Evolutionary conservation across 2,329 filamentous ascomycete genomes (phyloP), one percentile per base, ranked within the genome.

Genomic region (Colletotrichum navitas): DNA sequence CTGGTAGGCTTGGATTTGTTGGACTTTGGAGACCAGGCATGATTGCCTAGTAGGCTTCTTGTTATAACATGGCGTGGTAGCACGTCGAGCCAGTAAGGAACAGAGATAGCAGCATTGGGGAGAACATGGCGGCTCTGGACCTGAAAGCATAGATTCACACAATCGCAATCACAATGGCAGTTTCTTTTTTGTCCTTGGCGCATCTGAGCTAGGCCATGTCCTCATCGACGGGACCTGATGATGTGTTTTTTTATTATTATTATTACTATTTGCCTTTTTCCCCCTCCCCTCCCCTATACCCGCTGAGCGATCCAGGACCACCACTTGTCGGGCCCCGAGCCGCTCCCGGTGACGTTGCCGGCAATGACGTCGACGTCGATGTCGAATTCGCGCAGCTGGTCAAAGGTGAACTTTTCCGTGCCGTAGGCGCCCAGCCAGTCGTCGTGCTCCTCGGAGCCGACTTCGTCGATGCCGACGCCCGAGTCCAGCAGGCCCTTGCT

Each of bases 301-400:
- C 91, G 90, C 78, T 91, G 88, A 2, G 91, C 93, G 78, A 98
- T 91, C 95, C 95, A 98, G 77, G 89, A 89, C 89, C 94, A 97
- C 95, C 95, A 98, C 80, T 89, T 91, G 68, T 92, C 90, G 41
- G 94, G 90, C 34, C 91, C 92, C n/a, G 91, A 86, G 12, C 88
- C 91, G 65, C 92, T 88, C 78, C 80, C 88, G 79, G 80, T 83
- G 73, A 92, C 90, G 81, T 90, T 95, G 12, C 95, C 95, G 0
- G 93, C 92, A 18, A 92, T 78, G 4, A 98, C 91, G 54, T 93
- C 90, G 11, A 98, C 89, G 49, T 91, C 88, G 26, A 97, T 87
- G 63, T 94, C 92, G 75, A 94, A 94, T 79, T 97, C 94, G 76
- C 92, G 88, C 88, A 98, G 91, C 83, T 95, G 90, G 64, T 85